A percentile compares a stretch with the other conserved stretches of the same genome.
phyloP scores from a whole-genome alignment of 2,329 filamentous ascomycete species.

The Neonectria magnoliae region DNA sequence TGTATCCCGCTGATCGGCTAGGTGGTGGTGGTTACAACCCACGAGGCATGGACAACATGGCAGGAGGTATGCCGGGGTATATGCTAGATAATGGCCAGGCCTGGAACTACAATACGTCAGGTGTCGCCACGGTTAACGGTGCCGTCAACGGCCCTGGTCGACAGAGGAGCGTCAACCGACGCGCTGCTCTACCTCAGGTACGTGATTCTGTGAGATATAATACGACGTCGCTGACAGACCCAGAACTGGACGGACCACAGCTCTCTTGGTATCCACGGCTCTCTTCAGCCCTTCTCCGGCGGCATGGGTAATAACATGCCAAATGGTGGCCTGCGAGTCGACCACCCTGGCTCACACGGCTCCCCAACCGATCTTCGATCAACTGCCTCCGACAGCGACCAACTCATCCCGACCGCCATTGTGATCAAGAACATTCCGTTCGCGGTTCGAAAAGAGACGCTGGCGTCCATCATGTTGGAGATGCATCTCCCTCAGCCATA shows the following conservation, averaged over 20 bases:
- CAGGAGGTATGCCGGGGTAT: conserved; percentile 57
- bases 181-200: conserved; percentile 78
- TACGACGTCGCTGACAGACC: conserved; percentile 24
- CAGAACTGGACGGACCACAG: conserved; percentile 64
- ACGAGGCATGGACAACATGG: conserved; percentile 66
- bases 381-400: conserved; percentile 70
- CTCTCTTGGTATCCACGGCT: conserved; percentile 54
- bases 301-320: conserved; percentile 50
- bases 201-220: conserved; percentile 48
- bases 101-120: conserved; percentile 79
- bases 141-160: conserved; percentile 72
- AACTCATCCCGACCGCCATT: conserved; percentile 96
- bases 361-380: conserved; percentile 54
- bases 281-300: conserved; percentile 49
- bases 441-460: conserved; percentile 95
- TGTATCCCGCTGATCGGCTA: conserved; percentile 78
- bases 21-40: conserved; percentile 65
- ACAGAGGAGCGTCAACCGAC: conserved; percentile 63
- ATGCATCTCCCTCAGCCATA: conserved; percentile 94
- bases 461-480: conserved; percentile 93
- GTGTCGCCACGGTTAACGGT: conserved; percentile 70
- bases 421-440: conserved; percentile 99
- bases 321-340: conserved; percentile 56
- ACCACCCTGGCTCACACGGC: conserved; percentile 52
- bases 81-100: conserved; percentile 77